Percentiles rank a stretch among this genome's conserved stretches.
phyloP scores from a whole-genome alignment of 2,329 filamentous ascomycete species.

The Cladophialophora yegresii region DNA sequence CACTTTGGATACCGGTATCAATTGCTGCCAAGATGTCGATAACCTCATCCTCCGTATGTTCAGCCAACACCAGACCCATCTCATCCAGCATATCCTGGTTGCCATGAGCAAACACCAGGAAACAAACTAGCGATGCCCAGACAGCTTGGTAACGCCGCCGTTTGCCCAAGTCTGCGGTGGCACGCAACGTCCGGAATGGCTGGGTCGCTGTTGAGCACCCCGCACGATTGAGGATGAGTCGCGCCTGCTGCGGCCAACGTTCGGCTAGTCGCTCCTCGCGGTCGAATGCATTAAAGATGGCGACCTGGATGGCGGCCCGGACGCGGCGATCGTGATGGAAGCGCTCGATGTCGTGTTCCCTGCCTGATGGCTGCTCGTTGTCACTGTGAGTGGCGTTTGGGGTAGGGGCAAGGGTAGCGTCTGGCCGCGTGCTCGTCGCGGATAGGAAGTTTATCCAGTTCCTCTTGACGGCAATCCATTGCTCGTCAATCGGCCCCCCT shows the following conservation, averaged over 20 bases:
- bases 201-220: neutral
- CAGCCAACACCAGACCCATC: neutral
- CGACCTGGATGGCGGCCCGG: neutral
- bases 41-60: neutral
- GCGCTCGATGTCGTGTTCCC: neutral
- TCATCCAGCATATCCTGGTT: neutral
- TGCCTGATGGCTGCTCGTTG: neutral
- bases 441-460: conserved; percentile 1
- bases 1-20: neutral
- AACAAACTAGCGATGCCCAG: neutral
- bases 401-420: neutral
- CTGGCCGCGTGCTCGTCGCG: neutral
- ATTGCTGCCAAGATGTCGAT: neutral
- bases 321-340: neutral
- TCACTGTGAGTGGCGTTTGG: neutral
- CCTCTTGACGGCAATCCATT: neutral
- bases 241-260: neutral
- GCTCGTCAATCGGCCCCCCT: neutral
- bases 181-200: neutral
- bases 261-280: neutral
- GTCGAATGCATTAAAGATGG: neutral
- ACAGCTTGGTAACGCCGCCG: neutral
- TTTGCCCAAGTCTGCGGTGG: neutral
- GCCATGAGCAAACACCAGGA: neutral
- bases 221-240: neutral